Conservation (phyloP, 129 eudicot genomes). For the Pseudognaphalium luteoalbum region DNA sequence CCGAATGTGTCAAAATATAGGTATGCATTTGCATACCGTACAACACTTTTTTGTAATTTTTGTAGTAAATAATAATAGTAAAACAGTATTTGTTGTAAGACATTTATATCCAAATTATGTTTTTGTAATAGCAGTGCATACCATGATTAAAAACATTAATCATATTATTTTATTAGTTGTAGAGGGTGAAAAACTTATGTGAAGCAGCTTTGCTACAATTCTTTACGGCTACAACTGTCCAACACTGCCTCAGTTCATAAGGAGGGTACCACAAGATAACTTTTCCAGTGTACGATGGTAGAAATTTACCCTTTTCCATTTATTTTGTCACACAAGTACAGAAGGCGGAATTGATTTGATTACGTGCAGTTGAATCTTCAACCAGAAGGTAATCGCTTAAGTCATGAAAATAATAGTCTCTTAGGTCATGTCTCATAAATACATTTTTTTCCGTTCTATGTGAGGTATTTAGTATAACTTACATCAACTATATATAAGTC, state of each 20-base stretch:
- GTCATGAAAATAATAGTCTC: constrained; percentile 4
- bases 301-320: neutral
- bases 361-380: neutral
- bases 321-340: neutral
- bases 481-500: neutral
- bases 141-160: too few relatives aligned
- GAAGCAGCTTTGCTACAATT: neutral
- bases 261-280: too few relatives aligned
- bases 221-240: neutral
- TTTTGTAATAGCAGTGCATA: too few relatives aligned
- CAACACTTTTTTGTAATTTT: too few relatives aligned
- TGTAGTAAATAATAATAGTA: too few relatives aligned
- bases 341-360: neutral
- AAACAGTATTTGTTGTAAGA: too few relatives aligned
- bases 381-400: neutral
- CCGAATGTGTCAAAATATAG: neutral
- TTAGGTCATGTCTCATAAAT: neutral
- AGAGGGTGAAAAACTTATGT: too few relatives aligned
- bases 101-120: too few relatives aligned
- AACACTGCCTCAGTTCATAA: neutral
- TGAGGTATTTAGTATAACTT: neutral
- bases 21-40: neutral
- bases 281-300: too few relatives aligned
- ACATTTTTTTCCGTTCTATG: neutral
- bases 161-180: too few relatives aligned